phyloP scores from a whole-genome alignment of 805 yeast genomes.

The Cyberlindnera amylophila region DNA sequence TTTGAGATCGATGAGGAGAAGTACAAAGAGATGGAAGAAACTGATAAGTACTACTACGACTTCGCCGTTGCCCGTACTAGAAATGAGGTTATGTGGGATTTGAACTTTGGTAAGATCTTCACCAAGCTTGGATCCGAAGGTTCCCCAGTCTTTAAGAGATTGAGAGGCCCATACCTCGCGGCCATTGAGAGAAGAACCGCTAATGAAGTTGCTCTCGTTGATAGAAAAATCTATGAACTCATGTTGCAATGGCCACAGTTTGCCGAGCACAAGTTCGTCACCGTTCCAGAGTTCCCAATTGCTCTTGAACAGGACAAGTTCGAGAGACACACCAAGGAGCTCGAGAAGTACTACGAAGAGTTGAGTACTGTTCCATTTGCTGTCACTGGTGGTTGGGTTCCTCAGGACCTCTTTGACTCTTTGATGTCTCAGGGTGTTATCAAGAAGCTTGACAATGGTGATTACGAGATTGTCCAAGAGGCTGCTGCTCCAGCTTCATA shows the following conservation, averaged over 20 bases:
- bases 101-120: slow-evolving; percentile 58
- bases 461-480: slow-evolving; percentile 35
- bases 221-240: slow-evolving; percentile 62
- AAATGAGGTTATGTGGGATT: slow-evolving; percentile 87
- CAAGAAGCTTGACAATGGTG: slow-evolving; percentile 55
- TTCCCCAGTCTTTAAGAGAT: slow-evolving; percentile 72
- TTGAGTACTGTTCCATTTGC: slow-evolving; percentile 74
- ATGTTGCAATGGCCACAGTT: slow-evolving; percentile 67
- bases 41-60: slow-evolving; percentile 74
- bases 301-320: slow-evolving; percentile 55
- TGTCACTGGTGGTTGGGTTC: slow-evolving; percentile 93
- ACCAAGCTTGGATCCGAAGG: slow-evolving; percentile 77
- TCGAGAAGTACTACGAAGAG: slow-evolving; percentile 66
- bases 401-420: slow-evolving; percentile 84
- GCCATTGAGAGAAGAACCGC: slow-evolving; percentile 56
- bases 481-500: slow-evolving; percentile 3
- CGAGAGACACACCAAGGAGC: slow-evolving; percentile 50
- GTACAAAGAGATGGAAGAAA: slow-evolving; percentile 60
- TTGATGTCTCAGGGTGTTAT: slow-evolving; percentile 66
- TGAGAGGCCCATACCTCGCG: slow-evolving; percentile 60
- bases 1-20: slow-evolving; percentile 71
- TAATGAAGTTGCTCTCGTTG: slow-evolving; percentile 58
- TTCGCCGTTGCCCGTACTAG: slow-evolving; percentile 88
- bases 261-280: slow-evolving; percentile 52
- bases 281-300: slow-evolving; percentile 54